These are phyloP conservation scores for Eucalyptus erythrocorys DNA, from an alignment of 345 rosid genomes.

Conservation along the genomic window DNA sequence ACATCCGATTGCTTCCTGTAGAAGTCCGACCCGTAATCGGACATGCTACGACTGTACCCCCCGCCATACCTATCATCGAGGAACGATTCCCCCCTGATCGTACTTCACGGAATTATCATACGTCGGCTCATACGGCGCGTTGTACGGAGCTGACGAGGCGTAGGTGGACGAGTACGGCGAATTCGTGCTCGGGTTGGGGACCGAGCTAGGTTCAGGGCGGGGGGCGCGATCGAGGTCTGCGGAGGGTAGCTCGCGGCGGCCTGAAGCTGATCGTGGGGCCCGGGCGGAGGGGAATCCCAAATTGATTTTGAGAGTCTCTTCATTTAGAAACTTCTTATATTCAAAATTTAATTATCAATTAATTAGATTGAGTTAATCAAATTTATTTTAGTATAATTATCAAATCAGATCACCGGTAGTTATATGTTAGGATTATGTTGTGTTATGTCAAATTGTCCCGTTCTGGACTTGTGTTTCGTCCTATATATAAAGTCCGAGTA, in stretches of 20 bases:
- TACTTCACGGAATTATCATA: conserved; percentile 45
- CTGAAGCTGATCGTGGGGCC: background rate
- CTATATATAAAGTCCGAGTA: too few species aligned
- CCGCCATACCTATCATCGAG: conserved; percentile 41
- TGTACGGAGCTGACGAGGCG: conserved; percentile 22
- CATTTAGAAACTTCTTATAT: too few species aligned
- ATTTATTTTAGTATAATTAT: too few species aligned
- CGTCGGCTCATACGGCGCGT: conserved; percentile 22
- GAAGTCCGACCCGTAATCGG: conserved; percentile 48
- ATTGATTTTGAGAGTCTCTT: too few species aligned
- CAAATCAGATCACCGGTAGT: too few species aligned
- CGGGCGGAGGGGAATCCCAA: background rate
- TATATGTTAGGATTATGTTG: too few species aligned
- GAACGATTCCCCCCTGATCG: conserved; percentile 26
- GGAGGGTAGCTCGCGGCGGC: conserved; percentile 12
- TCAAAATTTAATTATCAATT: too few species aligned
- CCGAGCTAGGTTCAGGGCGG: conserved; percentile 7
- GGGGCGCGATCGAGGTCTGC: background rate
- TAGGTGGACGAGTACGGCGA: conserved; percentile 34
- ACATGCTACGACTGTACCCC: conserved; percentile 15
- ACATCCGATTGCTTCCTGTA: conserved; percentile 56
- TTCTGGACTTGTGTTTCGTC: too few species aligned
- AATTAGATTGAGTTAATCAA: too few species aligned
- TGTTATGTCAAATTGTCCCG: too few species aligned
- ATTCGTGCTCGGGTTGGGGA: conserved; percentile 6